Evolutionary conservation across 768 basidiomycete species (phyloP), one percentile per base, ranked within the genome.

Genomic region (Lentinula edodes): DNA sequence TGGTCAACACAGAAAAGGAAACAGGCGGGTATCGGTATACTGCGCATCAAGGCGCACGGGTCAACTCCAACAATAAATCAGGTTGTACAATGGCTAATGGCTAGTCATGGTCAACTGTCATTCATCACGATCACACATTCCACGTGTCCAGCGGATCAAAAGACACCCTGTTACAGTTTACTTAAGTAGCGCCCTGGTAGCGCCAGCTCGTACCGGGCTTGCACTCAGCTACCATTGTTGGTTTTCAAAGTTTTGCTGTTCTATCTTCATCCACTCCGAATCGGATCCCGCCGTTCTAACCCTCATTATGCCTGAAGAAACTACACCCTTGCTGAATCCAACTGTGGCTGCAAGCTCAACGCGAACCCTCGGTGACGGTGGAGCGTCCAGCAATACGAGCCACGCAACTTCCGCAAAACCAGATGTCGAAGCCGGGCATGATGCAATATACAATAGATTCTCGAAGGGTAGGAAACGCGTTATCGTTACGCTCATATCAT

Each of bases 361-460:
- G 43, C 55, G n/a, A 28, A 8, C 5, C 7, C 13, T 28, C 41
- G 35, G 18, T 18, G 36, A 20, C 28, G 23, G 23, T 41, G 38
- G 18, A 55, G 1, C 9, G 5, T 20, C 9, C 10, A 16, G 4
- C 23, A 12, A 13, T 8, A 23, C 41, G 7, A 41, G 9, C 15
- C 20, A 42, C 20, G 6, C 55, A 16, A 56, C 28, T 43, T 20
- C 18, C 1, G 58, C 58, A 8, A 59, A 48, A 48, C 16, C 35
- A 38, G 16, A 32, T n/a, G 42, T 38, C 13, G 55, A 56, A 20
- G 39, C 36, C n/a, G 43, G 46, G 8, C 58, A 50, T 18, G 50
- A 59, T 20, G 46, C 38, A 7, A 50, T 59, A 7, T 60, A 60
- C 59, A 50, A 52, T n/a, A 35, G 59, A 16, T 60, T 60, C 23